Conservation (phyloP, 306 rosid species). For the Elaeagnus macrophylla region DNA sequence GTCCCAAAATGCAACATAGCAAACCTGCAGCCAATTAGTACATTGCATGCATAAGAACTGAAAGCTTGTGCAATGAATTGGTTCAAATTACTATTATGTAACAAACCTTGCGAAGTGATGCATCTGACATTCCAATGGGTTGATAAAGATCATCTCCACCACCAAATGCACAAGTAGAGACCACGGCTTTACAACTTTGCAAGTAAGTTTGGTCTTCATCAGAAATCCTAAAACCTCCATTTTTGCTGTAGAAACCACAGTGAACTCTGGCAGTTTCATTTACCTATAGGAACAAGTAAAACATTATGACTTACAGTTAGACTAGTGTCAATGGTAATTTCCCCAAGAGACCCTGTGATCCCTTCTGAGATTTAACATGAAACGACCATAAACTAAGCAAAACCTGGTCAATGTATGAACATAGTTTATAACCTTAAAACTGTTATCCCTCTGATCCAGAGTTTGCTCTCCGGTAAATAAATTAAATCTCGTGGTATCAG, state of each 20-base stretch:
- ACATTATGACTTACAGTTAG: neutral
- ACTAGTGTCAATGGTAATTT: neutral
- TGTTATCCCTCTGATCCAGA: constrained; percentile 51
- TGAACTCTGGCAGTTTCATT: constrained; percentile 49
- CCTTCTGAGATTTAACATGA: constrained; percentile 2
- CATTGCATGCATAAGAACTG: constrained; percentile 30
- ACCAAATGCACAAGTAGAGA: constrained; percentile 96
- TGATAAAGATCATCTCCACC: constrained; percentile 99
- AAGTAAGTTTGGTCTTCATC: constrained; percentile 54
- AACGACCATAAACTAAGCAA: constrained; percentile 5
- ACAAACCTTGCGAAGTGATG: constrained; percentile 65
- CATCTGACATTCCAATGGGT: constrained; percentile 81
- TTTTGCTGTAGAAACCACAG: constrained; percentile 73
- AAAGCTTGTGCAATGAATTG: constrained; percentile 13
- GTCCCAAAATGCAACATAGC: constrained; percentile 96
- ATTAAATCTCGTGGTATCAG: constrained; percentile 51
- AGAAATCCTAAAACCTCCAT: constrained; percentile 80
- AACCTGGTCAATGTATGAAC: constrained; percentile 15
- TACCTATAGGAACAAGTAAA: constrained; percentile 36
- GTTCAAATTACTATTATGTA: constrained; percentile 15
- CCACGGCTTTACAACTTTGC: constrained; percentile 62
- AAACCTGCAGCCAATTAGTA: constrained; percentile 61
- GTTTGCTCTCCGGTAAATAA: constrained; percentile 85
- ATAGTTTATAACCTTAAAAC: constrained; percentile 65
- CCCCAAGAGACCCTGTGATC: neutral